Conservation (phyloP, 176 grass and related monocot genomes). For the Oryza nivara region DNA sequence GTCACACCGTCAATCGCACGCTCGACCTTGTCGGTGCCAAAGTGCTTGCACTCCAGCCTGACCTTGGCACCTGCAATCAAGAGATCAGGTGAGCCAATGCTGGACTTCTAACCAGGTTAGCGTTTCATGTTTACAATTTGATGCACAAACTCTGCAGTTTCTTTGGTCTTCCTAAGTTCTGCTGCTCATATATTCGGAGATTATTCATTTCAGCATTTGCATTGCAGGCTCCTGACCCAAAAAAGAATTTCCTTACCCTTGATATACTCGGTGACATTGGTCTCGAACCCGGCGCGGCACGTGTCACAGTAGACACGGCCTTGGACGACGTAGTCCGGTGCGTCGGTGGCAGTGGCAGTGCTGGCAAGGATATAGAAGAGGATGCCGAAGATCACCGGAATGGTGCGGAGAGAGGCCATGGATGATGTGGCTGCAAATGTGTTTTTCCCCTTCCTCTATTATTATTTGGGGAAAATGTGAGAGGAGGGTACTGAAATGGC, state of each 20-base stretch:
- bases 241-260: conserved; percentile 38
- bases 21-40: conserved; percentile 37
- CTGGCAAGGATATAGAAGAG: conserved; percentile 47
- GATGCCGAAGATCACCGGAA: conserved; percentile 20
- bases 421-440: conserved; percentile 24
- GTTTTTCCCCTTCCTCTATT: conserved; percentile 37
- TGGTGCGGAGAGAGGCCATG: conserved; percentile 62
- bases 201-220: neutral
- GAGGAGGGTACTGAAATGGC: conserved; percentile 44
- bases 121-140: neutral
- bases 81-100: neutral
- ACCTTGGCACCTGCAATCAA: conserved; percentile 69
- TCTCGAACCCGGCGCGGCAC: conserved; percentile 84
- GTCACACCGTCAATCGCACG: conserved; percentile 51
- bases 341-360: neutral
- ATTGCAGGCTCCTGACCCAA: neutral
- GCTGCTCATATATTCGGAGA: neutral
- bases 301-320: conserved; percentile 93
- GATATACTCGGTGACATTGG: conserved; percentile 68
- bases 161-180: neutral
- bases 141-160: neutral
- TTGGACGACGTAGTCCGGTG: conserved; percentile 52
- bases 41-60: conserved; percentile 78
- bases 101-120: neutral
- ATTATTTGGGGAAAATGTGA: conserved; percentile 14